Conservation (phyloP, 495 filamentous ascomycete genomes). For the Neurospora sublineolata region DNA sequence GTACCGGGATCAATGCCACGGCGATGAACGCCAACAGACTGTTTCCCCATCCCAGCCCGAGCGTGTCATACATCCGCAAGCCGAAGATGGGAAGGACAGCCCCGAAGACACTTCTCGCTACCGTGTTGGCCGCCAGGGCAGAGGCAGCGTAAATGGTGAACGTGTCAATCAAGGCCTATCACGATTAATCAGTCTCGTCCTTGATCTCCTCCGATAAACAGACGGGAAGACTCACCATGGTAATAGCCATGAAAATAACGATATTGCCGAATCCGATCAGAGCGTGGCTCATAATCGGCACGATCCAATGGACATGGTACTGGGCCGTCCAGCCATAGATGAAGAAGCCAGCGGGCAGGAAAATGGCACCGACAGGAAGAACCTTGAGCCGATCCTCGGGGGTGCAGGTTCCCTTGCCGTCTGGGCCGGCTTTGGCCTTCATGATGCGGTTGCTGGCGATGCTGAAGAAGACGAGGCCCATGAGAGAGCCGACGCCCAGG, state of each 20-base stretch:
- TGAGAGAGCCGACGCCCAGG: slow-evolving; percentile 26
- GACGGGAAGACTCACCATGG: slow-evolving; percentile 18
- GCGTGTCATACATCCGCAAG: slow-evolving; percentile 36
- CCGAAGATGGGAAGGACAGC: slow-evolving; percentile 49
- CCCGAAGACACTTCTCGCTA: slow-evolving; percentile 42
- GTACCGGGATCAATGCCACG: slow-evolving; percentile 37
- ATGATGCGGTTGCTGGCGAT: slow-evolving; percentile 22
- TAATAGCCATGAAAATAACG: slow-evolving; percentile 26
- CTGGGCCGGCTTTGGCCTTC: slow-evolving; percentile 17
- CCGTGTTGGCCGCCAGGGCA: slow-evolving; percentile 41
- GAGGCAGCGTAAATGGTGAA: slow-evolving; percentile 52
- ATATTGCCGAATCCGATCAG: neutral
- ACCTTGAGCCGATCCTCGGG: slow-evolving; percentile 43
- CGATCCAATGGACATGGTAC: slow-evolving; percentile 57
- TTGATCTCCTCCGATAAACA: slow-evolving; percentile 1
- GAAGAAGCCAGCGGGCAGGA: slow-evolving; percentile 39
- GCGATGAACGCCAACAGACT: slow-evolving; percentile 44
- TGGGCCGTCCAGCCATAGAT: slow-evolving; percentile 52
- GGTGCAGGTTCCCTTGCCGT: slow-evolving; percentile 15
- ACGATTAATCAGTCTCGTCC: neutral
- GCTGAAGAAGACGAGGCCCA: slow-evolving; percentile 24
- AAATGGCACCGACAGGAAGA: slow-evolving; percentile 33
- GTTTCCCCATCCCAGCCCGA: slow-evolving; percentile 56
- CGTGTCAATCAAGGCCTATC: slow-evolving; percentile 38
- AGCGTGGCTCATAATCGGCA: slow-evolving; percentile 10